Evolutionary conservation across 768 basidiomycete species (phyloP), one percentile per base, ranked within the genome.

Genomic region (Punctularia strigosozonata): DNA sequence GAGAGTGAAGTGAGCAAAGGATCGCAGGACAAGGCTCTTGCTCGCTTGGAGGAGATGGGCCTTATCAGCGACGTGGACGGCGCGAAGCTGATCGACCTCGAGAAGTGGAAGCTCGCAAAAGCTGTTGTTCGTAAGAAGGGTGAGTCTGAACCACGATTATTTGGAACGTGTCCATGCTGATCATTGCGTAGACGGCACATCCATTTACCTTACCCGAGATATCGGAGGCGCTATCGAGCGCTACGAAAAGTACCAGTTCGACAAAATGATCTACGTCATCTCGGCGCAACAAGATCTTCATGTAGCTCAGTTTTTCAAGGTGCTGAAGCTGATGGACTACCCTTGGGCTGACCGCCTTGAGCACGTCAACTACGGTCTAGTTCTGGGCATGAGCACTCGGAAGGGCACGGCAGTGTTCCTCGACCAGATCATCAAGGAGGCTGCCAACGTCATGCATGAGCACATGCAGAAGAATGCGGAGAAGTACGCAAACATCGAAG

Each of bases 401-500:
- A 88, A 80, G 60, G 91, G 91, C 25, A 97, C 88, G 0, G 92
- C 87, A 32, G 90, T 94, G 36, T 97, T 97, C 72, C 64, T 99
- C 22, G 79, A 95, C 50, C 76, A 97, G 58, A 97, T 89, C 47
- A 82, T 89, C 56, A 74, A 80, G 48, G 91, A 95, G 52, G 89
- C 92, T 0, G 71, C 76, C 4, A 69, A 73, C 31, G 79, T 83
- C 36, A 98, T 98, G 94, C 89, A 87, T 60, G 90, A 92, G 43
- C 88, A 92, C 61, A 99, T 99, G 94, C 69, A 66, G 59, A 80
- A 80, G 61, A 97, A 97, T 56, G 80, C 88, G 61, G 89, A 79
- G 38, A 99, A 98, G 60, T 97, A 92, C 51, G 73, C 65, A 3
- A 77, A 80, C 19, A 71, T 99, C 25, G 87, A 88, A 51, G 77